Evolutionary conservation across 2,329 filamentous ascomycete genomes (phyloP), one percentile per base, ranked within the genome.

Genomic region (Colletotrichum musae): DNA sequence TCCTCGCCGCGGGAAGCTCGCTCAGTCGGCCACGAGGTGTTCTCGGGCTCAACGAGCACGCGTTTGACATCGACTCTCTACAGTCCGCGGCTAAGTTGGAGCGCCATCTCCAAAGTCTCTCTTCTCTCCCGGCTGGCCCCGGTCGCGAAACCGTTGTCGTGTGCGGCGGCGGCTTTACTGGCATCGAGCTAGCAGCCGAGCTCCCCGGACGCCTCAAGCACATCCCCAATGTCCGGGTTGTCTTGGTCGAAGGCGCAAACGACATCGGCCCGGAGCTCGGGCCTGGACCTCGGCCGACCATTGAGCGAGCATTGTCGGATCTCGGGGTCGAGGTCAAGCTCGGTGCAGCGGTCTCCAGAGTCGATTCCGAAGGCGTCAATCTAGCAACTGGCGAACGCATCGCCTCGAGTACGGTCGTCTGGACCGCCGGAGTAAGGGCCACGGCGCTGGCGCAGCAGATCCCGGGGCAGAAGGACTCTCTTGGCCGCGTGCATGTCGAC

Each of bases 361-460:
- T 82, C 26, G 74, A 77, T 28, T n/a, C 62, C 0, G 57, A 71
- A 0, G 73, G 77, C 1, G 73, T 82, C 0, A 74, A 63, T 0
- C 71, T 78, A 2, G 59, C 70, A 2, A 75, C 73, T 0, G 80
- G 78, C 1, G 78, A 81, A 59, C 72, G 58, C 9, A 81, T 82
- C 50, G 71, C 75, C 7, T 71, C 79, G 0, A 64, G 73, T 15
- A 82, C 80, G 0, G 74, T 74, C 1, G 70, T 82, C 6, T 82
- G 81, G 80, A 81, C 81, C 0, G 80, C 77, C 0, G 80, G 80
- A 0, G 71, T 81, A 39, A 64, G 64, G 15, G 80, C 80, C 1
- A 77, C 75, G 0, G 67, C 73, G 0, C 70, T 82, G 24, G 79
- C 80, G 0, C 61, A 74, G 16, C 79, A 80, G 18, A 75, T 82